A percentile compares a stretch with the other conserved stretches of the same genome.
Conservation (phyloP, 1,139 yeast genomes). For the Candida labiduridarum region DNA sequence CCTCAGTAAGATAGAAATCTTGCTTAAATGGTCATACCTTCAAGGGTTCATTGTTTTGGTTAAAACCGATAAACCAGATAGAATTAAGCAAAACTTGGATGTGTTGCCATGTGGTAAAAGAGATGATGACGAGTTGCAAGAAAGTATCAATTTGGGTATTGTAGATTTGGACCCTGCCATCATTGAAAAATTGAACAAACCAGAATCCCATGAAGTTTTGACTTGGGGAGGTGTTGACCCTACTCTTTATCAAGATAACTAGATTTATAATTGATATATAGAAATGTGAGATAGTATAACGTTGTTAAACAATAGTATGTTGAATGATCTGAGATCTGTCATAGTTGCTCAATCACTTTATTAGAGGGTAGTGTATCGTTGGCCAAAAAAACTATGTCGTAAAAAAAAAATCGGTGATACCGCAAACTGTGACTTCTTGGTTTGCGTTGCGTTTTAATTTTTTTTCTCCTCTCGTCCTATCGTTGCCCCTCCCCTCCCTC, state of each 20-base stretch:
- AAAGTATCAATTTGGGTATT: slow-evolving; percentile 29
- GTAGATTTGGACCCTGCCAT: slow-evolving; percentile 37
- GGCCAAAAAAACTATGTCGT: too few species aligned
- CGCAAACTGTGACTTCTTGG: too few species aligned
- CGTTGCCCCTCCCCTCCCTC: too few species aligned
- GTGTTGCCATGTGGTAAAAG: slow-evolving; percentile 34
- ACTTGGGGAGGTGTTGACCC: slow-evolving; percentile 35
- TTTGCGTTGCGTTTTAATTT: too few species aligned
- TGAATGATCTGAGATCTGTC: too few species aligned
- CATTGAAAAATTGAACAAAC: slow-evolving; percentile 34
- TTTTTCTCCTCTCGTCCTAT: too few species aligned
- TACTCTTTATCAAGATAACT: slow-evolving; percentile 20
- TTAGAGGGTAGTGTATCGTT: too few species aligned
- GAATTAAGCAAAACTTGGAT: slow-evolving; percentile 43
- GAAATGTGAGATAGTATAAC: neutral
- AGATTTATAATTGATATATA: neutral
- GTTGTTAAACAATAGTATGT: too few species aligned
- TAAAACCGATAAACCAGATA: slow-evolving; percentile 56
- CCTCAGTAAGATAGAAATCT: slow-evolving; percentile 28
- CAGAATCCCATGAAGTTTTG: slow-evolving; percentile 33
- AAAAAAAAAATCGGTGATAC: too few species aligned
- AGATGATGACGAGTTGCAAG: slow-evolving; percentile 27
- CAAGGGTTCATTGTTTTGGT: slow-evolving; percentile 75
- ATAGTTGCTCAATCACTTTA: too few species aligned
- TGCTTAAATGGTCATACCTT: slow-evolving; percentile 40